Conservation (phyloP, 306 rosid species). For the Medicago ruthenica region DNA sequence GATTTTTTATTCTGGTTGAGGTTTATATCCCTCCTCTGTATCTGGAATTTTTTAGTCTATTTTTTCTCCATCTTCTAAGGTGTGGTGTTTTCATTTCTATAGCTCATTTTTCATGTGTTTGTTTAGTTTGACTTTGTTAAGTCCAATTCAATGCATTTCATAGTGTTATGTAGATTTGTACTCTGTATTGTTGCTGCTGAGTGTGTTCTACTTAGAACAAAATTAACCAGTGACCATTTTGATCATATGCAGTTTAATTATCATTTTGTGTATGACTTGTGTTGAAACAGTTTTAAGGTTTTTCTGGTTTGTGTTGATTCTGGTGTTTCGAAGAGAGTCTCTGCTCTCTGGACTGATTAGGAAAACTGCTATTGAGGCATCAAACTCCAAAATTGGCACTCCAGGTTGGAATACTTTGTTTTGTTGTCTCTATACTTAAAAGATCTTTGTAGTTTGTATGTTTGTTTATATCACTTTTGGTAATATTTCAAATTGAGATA, state of each 20-base stretch:
- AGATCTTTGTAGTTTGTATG: not conserved
- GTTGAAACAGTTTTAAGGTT: slow-evolving; percentile 30
- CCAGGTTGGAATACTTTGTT: slow-evolving; percentile 49
- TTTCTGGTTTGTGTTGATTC: slow-evolving; percentile 33
- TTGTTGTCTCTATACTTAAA: not conserved
- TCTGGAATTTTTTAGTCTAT: too few relatives aligned
- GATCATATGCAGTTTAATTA: not conserved
- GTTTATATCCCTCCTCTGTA: too few relatives aligned
- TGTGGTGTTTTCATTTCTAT: too few relatives aligned
- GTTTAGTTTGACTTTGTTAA: not conserved
- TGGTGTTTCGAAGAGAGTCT: slow-evolving; percentile 75
- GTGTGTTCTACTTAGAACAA: too few relatives aligned
- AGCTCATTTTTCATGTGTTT: too few relatives aligned
- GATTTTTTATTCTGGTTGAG: too few relatives aligned
- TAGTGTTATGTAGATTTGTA: not conserved
- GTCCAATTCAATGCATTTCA: slow-evolving; percentile 33
- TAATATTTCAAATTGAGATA: slow-evolving; percentile 2
- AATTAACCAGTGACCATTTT: not conserved
- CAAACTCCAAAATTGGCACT: slow-evolving; percentile 49
- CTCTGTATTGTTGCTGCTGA: not conserved
- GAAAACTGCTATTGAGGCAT: slow-evolving; percentile 51
- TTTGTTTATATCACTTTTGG: not conserved
- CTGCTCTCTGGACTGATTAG: slow-evolving; percentile 52
- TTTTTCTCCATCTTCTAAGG: too few relatives aligned
- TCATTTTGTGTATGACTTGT: not conserved